Evolutionary conservation across 331 rosid species (phyloP).

Genomic region (Phaseolus coccineus): DNA sequence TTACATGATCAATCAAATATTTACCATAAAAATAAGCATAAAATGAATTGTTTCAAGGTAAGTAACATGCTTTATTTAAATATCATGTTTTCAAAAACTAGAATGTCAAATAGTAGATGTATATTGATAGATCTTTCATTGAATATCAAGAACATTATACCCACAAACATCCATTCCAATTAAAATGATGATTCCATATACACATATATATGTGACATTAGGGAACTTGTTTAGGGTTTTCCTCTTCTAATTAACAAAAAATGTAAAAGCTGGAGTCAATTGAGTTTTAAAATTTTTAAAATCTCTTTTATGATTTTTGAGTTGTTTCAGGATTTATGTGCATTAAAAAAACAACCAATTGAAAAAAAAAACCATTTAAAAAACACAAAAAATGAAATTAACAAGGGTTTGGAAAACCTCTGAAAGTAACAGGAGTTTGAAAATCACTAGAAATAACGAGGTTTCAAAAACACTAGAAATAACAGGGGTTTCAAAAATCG

Average conservation of each 20-base stretch:
- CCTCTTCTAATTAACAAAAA: background rate
- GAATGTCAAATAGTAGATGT: background rate
- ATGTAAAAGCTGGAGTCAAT: background rate
- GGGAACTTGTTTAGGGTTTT: slow-evolving; percentile 7
- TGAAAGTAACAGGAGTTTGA: no score
- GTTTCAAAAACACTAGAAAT: no score
- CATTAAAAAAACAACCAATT: no score
- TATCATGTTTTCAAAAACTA: background rate
- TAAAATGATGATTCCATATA: background rate
- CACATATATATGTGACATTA: background rate
- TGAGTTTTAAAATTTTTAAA: background rate
- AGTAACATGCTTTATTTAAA: background rate
- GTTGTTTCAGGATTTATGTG: no score
- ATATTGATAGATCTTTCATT: background rate
- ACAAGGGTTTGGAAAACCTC: no score
- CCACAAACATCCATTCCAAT: background rate
- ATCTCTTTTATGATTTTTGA: no score
- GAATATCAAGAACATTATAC: background rate
- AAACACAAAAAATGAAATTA: no score
- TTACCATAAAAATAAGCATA: background rate
- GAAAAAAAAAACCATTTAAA: no score
- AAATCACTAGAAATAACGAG: no score
- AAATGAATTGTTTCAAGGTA: background rate
- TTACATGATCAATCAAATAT: background rate
- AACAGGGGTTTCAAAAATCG: no score